phyloP scores from a whole-genome alignment of 495 filamentous ascomycete species.

The Penicillium pulvis region DNA sequence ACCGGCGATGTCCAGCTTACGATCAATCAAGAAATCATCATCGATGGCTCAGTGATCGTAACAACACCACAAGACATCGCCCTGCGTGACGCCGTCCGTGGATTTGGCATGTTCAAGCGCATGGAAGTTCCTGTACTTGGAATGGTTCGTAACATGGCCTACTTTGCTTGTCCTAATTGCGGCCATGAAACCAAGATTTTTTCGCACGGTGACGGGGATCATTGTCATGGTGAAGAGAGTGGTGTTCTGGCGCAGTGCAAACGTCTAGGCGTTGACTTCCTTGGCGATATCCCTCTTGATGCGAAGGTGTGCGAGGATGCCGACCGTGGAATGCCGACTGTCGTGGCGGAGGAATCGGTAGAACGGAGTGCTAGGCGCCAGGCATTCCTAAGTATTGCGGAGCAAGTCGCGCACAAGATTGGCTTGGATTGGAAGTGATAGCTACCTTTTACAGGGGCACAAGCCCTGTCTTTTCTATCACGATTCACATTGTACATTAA shows the following conservation, averaged over 20 bases:
- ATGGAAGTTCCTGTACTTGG: constrained; percentile 78
- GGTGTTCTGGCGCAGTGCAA: constrained; percentile 58
- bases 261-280: constrained; percentile 68
- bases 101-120: constrained; percentile 88
- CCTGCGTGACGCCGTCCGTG: constrained; percentile 84
- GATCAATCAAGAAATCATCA: constrained; percentile 84
- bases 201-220: constrained; percentile 42
- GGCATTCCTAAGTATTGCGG: constrained; percentile 72
- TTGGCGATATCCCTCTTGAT: constrained; percentile 91
- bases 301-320: constrained; percentile 85
- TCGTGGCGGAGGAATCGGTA: constrained; percentile 81
- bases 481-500: background rate
- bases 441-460: background rate
- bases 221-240: constrained; percentile 46
- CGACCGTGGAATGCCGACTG: constrained; percentile 85
- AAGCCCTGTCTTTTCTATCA: background rate
- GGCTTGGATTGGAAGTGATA: constrained; percentile 32
- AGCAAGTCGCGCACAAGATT: constrained; percentile 58
- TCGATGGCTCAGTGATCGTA: constrained; percentile 88
- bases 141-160: constrained; percentile 95
- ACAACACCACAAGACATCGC: constrained; percentile 93
- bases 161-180: constrained; percentile 82
- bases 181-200: constrained; percentile 76
- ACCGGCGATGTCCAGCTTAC: constrained; percentile 94
- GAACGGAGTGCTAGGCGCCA: constrained; percentile 68